Base-by-base conservation (phyloP, 495 filamentous ascomycete species). In the Letharia lupina region DNA sequence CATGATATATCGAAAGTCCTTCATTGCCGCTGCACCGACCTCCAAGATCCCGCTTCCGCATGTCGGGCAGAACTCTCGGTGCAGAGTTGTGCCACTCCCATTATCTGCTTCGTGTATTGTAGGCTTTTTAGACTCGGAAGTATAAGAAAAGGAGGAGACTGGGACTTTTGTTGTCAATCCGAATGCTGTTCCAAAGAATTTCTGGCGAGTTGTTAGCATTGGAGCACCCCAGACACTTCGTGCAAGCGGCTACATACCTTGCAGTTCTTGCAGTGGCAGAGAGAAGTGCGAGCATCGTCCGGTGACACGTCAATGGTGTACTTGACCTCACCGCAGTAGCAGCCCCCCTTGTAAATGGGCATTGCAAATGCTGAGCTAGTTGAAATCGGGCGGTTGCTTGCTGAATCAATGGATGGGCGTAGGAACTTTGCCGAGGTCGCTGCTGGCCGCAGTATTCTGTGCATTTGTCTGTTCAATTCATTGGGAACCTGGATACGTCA, bases 231-330 rank as follows among this genome's bases (percentile, higher is more conserved):
- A 54, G 28, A 12, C 13, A 15, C 1, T 45, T 20, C 16, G 18
- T 35, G 42, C 62, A 50, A 41, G 16, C 18, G 47, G 31, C 10
- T 10, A 56, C 60, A 10, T 67, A 81, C 79, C 66, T 83, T 83
- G 77, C 86, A 88, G 72, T 83, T 87, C 33, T 71, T 66, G 71
- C 87, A 89, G 72, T 90, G 86, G 71, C 86, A 89, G 41, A 90
- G 74, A 0, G 82, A 85, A 0, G 85, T 88, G 54, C 86, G 78
- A 0, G 86, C 85, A 33, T 86, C 80, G n/a, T 84, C 77, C 0
- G 76, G 72, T 1, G 81, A 82, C 5, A 84, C 74, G 3, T 74
- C 67, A 47, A 86, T 69, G 23, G 77, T 69, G 61, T 84, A 84
- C 60, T 77, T 71, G 59, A 85, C 73, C 18, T 73, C 73, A 57